phyloP scores from a whole-genome alignment of 2,329 filamentous ascomycete genomes.

The Aspergillus brunneoviolaceus region DNA sequence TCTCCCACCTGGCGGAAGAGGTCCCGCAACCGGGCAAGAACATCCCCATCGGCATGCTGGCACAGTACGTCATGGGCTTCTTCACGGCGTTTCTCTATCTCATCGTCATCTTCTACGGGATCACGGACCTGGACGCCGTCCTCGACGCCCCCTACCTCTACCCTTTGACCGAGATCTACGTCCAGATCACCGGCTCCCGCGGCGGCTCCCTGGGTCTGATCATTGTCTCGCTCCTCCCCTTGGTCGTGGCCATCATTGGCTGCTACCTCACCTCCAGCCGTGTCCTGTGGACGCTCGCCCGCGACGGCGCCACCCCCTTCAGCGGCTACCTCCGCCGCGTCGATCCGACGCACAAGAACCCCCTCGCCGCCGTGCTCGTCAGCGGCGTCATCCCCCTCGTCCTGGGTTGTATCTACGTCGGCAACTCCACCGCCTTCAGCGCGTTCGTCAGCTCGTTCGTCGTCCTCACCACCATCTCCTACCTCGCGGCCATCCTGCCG shows the following conservation, averaged over 20 bases:
- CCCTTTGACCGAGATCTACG: slow-evolving; percentile 43
- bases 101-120: slow-evolving; percentile 48
- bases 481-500: slow-evolving; percentile 48
- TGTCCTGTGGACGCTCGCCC: slow-evolving; percentile 55
- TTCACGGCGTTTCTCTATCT: slow-evolving; percentile 44
- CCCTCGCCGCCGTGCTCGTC: slow-evolving; percentile 54
- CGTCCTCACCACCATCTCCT: slow-evolving; percentile 52
- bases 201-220: slow-evolving; percentile 54
- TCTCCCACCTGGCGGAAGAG: slow-evolving; percentile 65
- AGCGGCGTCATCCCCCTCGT: slow-evolving; percentile 50
- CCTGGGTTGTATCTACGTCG: slow-evolving; percentile 54
- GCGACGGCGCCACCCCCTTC: slow-evolving; percentile 59
- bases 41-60: slow-evolving; percentile 45
- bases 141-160: slow-evolving; percentile 32
- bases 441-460: slow-evolving; percentile 56
- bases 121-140: slow-evolving; percentile 31
- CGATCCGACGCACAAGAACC: slow-evolving; percentile 53
- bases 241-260: slow-evolving; percentile 49
- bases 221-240: slow-evolving; percentile 53
- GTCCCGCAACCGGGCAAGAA: slow-evolving; percentile 47
- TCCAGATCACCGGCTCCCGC: slow-evolving; percentile 42
- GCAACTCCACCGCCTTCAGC: slow-evolving; percentile 52
- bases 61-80: slow-evolving; percentile 46
- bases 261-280: slow-evolving; percentile 57
- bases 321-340: slow-evolving; percentile 50